Evolutionary conservation across 495 filamentous ascomycete species (phyloP).

Genomic region (Lophiostoma macrostomum): DNA sequence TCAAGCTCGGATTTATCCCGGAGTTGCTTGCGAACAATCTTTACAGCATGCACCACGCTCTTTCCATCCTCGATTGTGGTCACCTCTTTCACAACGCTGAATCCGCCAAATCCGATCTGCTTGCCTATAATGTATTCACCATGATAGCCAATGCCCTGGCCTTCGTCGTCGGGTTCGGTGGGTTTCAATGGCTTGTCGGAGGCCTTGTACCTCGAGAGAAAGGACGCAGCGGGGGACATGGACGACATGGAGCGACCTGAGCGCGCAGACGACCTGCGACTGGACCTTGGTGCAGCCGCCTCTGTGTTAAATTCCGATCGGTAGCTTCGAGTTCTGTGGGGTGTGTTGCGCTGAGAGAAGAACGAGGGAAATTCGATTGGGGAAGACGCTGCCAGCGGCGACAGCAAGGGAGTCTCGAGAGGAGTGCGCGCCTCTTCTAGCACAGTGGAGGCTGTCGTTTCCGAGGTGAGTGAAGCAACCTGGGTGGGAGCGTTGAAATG

Average conservation of each 20-base stretch:
- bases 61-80: conserved; percentile 60
- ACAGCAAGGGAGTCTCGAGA: conserved; percentile 48
- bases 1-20: conserved; percentile 56
- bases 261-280: conserved; percentile 35
- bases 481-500: conserved; percentile 32
- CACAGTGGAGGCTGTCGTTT: conserved; percentile 54
- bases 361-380: conserved; percentile 46
- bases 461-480: conserved; percentile 58
- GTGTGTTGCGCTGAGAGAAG: conserved; percentile 40
- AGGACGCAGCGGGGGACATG: conserved; percentile 51
- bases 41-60: conserved; percentile 60
- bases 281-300: conserved; percentile 19
- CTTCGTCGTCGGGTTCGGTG: conserved; percentile 63
- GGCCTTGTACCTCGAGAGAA: conserved; percentile 55
- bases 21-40: conserved; percentile 67
- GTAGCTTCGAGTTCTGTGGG: conserved; percentile 31
- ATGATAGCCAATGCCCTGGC: conserved; percentile 63
- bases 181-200: conserved; percentile 44
- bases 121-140: conserved; percentile 69
- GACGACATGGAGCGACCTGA: conserved; percentile 35
- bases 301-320: conserved; percentile 25
- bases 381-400: conserved; percentile 52
- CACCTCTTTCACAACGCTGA: conserved; percentile 69
- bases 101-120: conserved; percentile 67
- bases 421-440: conserved; percentile 55